A percentile compares a stretch with the other conserved stretches of the same genome.
These are phyloP conservation scores for Hansenula sp. DNA, from an alignment of 1,139 yeast genomes.

Conservation along the genomic window DNA sequence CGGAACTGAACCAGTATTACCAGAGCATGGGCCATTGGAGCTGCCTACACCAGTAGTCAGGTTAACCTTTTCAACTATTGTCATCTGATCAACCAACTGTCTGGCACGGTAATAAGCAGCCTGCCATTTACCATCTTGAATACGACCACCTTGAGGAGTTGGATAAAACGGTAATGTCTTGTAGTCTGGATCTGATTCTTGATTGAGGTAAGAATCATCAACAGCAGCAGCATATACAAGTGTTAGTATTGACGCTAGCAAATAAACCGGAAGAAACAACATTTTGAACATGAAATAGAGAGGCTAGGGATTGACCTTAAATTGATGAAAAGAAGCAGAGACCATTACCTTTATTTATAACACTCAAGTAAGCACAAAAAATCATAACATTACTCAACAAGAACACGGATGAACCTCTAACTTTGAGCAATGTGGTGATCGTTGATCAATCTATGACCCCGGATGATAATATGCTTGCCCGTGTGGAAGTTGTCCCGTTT, in stretches of 20 bases:
- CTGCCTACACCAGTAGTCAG: constrained; percentile 59
- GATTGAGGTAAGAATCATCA: background rate
- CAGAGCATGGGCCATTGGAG: constrained; percentile 58
- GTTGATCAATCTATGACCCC: no score
- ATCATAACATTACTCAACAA: no score
- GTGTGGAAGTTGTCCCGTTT: no score
- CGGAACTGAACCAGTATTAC: constrained; percentile 56
- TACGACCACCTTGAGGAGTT: constrained; percentile 13
- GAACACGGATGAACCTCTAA: no score
- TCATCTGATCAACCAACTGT: constrained; percentile 45
- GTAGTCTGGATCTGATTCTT: background rate
- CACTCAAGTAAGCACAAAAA: no score
- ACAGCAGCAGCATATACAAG: background rate
- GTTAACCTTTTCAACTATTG: constrained; percentile 54
- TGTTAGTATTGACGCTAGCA: background rate
- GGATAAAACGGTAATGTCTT: constrained; percentile 7
- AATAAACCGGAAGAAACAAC: no score
- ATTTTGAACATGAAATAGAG: no score
- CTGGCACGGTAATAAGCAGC: constrained; percentile 50
- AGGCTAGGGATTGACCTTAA: no score
- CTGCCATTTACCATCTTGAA: constrained; percentile 38
- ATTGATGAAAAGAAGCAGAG: background rate
- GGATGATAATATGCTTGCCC: no score
- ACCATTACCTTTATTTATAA: no score
- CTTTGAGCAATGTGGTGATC: no score